These are phyloP conservation scores for Arctostaphylos glauca DNA, from an alignment of 148 eudicot genomes.

Conservation along the genomic window DNA sequence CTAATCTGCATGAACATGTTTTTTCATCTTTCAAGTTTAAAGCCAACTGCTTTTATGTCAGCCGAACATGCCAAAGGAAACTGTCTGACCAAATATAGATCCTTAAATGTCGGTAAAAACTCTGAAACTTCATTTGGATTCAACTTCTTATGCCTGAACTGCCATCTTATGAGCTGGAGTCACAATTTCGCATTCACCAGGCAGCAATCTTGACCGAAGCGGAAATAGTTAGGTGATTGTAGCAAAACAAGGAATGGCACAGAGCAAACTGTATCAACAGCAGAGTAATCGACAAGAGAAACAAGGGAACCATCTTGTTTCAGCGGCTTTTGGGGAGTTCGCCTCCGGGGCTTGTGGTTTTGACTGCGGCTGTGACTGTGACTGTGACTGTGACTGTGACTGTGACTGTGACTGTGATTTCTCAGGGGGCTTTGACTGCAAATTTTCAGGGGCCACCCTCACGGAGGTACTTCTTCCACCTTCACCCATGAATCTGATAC, in stretches of 20 bases:
- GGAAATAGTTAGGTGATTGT: not conserved
- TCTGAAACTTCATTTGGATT: not conserved
- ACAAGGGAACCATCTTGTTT: constrained; percentile 31
- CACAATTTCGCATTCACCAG: not conserved
- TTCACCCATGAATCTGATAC: constrained; percentile 35
- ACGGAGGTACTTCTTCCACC: constrained; percentile 18
- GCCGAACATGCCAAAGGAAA: not conserved
- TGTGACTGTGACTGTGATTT: constrained; percentile 18
- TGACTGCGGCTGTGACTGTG: constrained; percentile 14
- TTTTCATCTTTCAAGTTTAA: not conserved
- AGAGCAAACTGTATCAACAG: constrained; percentile 20
- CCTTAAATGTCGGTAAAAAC: not conserved
- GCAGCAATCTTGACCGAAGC: not conserved
- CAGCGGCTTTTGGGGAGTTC: constrained; percentile 13
- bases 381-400: constrained; percentile 14
- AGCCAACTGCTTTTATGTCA: not conserved
- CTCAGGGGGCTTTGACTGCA: constrained; percentile 2
- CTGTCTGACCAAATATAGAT: not conserved
- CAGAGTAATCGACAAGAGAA: constrained; percentile 30
- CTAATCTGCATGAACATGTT: not conserved
- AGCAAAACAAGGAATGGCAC: not conserved
- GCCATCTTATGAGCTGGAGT: not conserved
- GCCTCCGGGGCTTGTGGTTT: constrained; percentile 1
- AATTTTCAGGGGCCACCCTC: constrained; percentile 16
- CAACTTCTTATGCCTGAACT: not conserved